Evolutionary conservation across 176 grass and related monocot species (phyloP), one percentile per base, ranked within the genome.

Genomic region (Aegilops tauschii): DNA sequence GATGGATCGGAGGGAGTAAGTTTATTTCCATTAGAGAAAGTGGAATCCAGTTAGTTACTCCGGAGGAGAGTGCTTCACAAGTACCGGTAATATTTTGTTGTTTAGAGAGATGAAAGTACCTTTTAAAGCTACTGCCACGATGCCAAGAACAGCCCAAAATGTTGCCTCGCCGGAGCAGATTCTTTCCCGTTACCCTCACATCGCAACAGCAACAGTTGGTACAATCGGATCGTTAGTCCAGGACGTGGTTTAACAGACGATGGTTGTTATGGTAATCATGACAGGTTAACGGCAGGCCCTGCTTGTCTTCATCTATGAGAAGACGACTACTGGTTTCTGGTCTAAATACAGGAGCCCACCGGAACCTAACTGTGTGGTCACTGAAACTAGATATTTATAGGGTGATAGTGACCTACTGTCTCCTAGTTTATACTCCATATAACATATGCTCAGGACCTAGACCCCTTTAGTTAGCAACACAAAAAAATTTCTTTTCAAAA

Each of bases 351-450:
- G 35, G 59, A 65, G 47, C 28, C 65, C 81, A 61, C 5, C 73
- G 44, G 6, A 13, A 54, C 89, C 84, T 56, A 72, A 77, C 20
- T 64, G 50, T 64, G 63, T 78, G 73, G 73, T 65, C 65, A 65
- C 65, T 4, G 31, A 50, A 7, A 14, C 40, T 16, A 49, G n/a
- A 64, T 47, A 69, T 73, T 71, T 8, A 82, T 82, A 70, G 52
- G 17, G 34, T 11, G 79, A 86, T 23, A 90, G 73, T 13, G 88
- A 65, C 63, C 12, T 10, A 65, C 37, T 21, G 0, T 11, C 5
- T 59, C 35, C 8, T 64, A 17, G n/a, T 35, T 13, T 59, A 77
- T 12, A 21, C 37, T 18, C 17, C 54, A 54, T 54, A 21, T 66
- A 30, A 27, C 40, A 31, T 52, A 65, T 32, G 56, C 66, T 37